Conservation (phyloP, 345 rosid species). For the Ricinus communis region DNA sequence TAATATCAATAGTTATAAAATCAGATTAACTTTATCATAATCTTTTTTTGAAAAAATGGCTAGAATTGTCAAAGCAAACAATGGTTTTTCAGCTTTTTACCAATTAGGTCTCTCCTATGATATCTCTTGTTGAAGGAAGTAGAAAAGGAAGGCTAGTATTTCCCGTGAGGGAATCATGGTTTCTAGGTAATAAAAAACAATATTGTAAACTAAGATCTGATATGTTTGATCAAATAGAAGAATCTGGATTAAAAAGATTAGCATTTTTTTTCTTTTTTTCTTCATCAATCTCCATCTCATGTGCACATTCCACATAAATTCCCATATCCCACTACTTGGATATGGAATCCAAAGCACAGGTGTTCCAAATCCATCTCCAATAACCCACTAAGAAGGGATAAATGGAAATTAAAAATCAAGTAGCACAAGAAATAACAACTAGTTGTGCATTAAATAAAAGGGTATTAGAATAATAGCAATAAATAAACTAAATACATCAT, state of each 20-base stretch:
- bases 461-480: conserved; percentile 16
- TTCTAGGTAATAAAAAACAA: neutral
- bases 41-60: too few relatives aligned
- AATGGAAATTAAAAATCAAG: too few relatives aligned
- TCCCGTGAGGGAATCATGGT: too few relatives aligned
- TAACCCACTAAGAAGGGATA: neutral
- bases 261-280: neutral
- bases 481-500: conserved; percentile 29
- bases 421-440: neutral
- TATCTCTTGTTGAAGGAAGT: too few relatives aligned
- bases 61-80: too few relatives aligned
- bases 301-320: conserved; percentile 10
- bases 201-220: neutral
- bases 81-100: too few relatives aligned
- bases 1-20: neutral
- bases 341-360: conserved; percentile 23
- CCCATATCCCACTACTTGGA: conserved; percentile 15
- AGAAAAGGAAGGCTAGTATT: too few relatives aligned
- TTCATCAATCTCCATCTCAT: neutral
- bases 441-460: neutral
- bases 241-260: too few relatives aligned
- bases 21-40: too few relatives aligned
- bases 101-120: too few relatives aligned
- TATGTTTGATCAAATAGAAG: neutral
- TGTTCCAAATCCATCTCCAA: conserved; percentile 17